A percentile compares a stretch with the other conserved stretches of the same genome.
Conservation (phyloP, 2,329 filamentous ascomycete species). For the Alternaria dauci region DNA sequence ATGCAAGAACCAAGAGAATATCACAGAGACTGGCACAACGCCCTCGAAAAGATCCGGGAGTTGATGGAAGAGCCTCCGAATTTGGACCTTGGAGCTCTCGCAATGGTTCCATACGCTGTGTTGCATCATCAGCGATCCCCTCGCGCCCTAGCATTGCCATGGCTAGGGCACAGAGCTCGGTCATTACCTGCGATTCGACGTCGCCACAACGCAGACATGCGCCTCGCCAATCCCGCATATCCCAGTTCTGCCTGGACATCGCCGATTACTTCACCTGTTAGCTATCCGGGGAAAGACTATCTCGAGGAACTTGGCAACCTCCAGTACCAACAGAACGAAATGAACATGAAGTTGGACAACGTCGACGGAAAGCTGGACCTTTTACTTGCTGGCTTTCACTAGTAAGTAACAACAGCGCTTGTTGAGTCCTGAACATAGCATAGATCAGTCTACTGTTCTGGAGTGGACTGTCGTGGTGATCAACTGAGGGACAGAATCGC, state of each 20-base stretch:
- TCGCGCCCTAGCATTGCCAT: background rate
- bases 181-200: slow-evolving; percentile 5
- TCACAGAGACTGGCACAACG: background rate
- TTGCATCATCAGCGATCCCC: background rate
- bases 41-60: background rate
- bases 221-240: background rate
- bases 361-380: slow-evolving; percentile 3
- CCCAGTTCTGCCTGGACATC: background rate
- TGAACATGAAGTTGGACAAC: background rate
- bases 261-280: background rate
- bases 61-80: background rate
- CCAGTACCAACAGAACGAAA: slow-evolving; percentile 3
- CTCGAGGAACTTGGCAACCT: background rate
- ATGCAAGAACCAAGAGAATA: background rate
- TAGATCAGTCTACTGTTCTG: background rate
- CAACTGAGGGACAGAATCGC: background rate
- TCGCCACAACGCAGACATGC: slow-evolving; percentile 5
- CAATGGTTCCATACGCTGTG: background rate
- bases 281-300: background rate
- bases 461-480: background rate
- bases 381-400: background rate
- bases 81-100: background rate
- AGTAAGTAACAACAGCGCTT: background rate
- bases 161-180: background rate
- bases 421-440: background rate